Conservation (phyloP, 768 basidiomycete genomes). For the Ramaria sp. region DNA sequence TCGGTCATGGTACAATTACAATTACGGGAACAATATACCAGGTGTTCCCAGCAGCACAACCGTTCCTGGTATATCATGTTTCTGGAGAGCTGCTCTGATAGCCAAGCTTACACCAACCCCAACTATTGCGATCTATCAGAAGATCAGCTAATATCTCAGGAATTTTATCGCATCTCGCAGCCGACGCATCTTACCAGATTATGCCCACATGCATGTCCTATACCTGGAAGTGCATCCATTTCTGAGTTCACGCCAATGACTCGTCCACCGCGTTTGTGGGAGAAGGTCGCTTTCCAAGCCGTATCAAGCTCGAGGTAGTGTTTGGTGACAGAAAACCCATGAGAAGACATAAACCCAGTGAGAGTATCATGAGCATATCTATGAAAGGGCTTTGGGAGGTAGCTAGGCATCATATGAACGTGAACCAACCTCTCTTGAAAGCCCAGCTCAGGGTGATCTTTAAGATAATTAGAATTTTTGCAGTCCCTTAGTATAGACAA, state of each 20-base stretch:
- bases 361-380: conserved; percentile 19
- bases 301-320: conserved; percentile 19
- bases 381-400: background rate
- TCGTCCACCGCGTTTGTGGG: conserved; percentile 13
- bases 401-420: background rate
- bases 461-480: background rate
- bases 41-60: conserved; percentile 21
- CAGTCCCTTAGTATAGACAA: background rate
- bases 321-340: conserved; percentile 18
- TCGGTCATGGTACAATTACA: background rate
- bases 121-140: conserved; percentile 16
- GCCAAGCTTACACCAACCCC: conserved; percentile 21
- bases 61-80: conserved; percentile 16
- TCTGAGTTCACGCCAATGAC: conserved; percentile 21
- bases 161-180: background rate
- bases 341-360: conserved; percentile 17
- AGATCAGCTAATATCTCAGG: conserved; percentile 13
- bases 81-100: conserved; percentile 16
- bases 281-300: conserved; percentile 19
- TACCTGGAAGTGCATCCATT: conserved; percentile 34
- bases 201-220: conserved; percentile 38
- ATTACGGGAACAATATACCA: conserved; percentile 15
- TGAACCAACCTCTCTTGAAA: conserved; percentile 14
- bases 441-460: conserved; percentile 16
- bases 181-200: conserved; percentile 6